These are phyloP conservation scores for Saccharomycopsis capsularis DNA, from an alignment of 805 yeast genomes.

Conservation along the genomic window DNA sequence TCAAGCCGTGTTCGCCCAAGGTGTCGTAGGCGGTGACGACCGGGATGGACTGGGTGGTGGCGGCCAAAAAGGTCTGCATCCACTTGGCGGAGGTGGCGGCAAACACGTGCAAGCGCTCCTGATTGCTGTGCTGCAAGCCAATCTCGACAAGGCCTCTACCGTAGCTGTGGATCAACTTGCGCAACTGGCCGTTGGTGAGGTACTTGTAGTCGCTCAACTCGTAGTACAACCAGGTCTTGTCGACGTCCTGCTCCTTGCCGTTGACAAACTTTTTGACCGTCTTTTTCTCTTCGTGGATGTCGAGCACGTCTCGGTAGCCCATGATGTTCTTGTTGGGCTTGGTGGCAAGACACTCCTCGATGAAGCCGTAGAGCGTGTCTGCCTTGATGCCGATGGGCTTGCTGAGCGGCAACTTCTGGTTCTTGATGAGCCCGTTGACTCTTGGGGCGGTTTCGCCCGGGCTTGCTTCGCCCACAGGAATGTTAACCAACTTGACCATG, in stretches of 20 bases:
- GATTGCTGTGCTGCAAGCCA: conserved; percentile 59
- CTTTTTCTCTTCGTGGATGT: conserved; percentile 71
- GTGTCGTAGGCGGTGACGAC: conserved; percentile 96
- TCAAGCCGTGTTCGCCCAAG: conserved; percentile 80
- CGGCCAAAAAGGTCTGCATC: conserved; percentile 82
- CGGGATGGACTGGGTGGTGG: conserved; percentile 72
- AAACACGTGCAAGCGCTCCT: conserved; percentile 69
- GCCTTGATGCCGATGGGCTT: conserved; percentile 63
- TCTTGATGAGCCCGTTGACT: conserved; percentile 48
- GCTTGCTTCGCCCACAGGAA: conserved; percentile 63
- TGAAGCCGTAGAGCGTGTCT: conserved; percentile 62
- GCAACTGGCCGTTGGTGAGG: conserved; percentile 54
- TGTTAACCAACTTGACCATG: conserved; percentile 31
- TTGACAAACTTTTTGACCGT: conserved; percentile 66
- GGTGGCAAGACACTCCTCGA: conserved; percentile 52
- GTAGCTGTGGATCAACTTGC: conserved; percentile 39
- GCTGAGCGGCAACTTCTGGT: conserved; percentile 39
- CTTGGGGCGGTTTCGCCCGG: conserved; percentile 81
- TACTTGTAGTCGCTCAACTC: conserved; percentile 71
- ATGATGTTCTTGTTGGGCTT: conserved; percentile 50
- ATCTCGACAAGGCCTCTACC: conserved; percentile 72
- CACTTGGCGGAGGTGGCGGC: conserved; percentile 85
- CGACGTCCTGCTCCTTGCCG: conserved; percentile 64
- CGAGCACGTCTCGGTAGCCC: conserved; percentile 74
- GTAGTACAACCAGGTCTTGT: conserved; percentile 82